phyloP scores from a whole-genome alignment of 225 moss, liverwort and hornwort genomes.

The Climacium dendroides region DNA sequence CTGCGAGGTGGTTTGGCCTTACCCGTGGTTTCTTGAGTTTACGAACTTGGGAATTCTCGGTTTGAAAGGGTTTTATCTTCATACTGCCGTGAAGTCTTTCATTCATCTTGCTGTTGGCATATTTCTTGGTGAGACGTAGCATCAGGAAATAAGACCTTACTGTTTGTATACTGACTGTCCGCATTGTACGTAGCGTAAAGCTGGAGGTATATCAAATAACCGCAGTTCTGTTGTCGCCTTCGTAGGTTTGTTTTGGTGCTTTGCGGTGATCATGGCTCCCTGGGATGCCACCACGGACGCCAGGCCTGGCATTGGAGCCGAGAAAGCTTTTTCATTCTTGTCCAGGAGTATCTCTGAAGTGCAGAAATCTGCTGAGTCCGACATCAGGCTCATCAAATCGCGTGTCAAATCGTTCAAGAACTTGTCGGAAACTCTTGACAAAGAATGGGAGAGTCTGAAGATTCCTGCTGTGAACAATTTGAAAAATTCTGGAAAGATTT shows the following conservation, averaged over 20 bases:
- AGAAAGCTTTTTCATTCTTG: slow-evolving; percentile 73
- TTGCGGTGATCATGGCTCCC: slow-evolving; percentile 29
- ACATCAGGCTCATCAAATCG: slow-evolving; percentile 72
- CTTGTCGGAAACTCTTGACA: slow-evolving; percentile 80
- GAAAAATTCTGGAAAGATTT: slow-evolving; percentile 65
- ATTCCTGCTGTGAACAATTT: slow-evolving; percentile 54
- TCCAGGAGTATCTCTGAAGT: slow-evolving; percentile 88
- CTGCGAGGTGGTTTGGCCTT: not conserved
- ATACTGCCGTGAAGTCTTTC: not conserved
- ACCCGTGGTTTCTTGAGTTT: not conserved
- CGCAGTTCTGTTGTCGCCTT: not conserved
- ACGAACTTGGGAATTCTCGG: not conserved
- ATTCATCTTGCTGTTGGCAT: not conserved
- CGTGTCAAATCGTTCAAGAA: slow-evolving; percentile 84
- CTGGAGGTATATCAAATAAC: not conserved
- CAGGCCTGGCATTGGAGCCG: slow-evolving; percentile 53
- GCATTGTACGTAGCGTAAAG: not conserved
- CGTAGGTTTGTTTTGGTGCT: slow-evolving; percentile 2
- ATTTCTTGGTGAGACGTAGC: not conserved
- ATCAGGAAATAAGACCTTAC: not conserved
- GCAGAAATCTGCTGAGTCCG: slow-evolving; percentile 88
- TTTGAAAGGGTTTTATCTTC: not conserved
- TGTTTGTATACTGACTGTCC: not conserved
- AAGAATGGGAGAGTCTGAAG: slow-evolving; percentile 92
- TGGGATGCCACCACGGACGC: slow-evolving; percentile 41